phyloP scores from a whole-genome alignment of 106 monocot genomes.

The Phalaenopsis equestris region DNA sequence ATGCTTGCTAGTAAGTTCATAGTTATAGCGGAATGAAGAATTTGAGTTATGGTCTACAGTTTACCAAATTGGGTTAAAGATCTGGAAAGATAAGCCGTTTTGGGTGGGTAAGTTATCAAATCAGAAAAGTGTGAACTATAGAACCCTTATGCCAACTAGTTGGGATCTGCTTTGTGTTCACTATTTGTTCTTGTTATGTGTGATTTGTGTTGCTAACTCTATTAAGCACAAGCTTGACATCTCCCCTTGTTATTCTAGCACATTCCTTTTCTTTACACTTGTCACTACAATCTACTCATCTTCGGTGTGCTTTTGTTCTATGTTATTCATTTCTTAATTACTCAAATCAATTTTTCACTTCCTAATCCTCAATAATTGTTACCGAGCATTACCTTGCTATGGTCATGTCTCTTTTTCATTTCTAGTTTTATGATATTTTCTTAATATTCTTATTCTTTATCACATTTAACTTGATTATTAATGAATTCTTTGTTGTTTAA shows the following conservation, averaged over 20 bases:
- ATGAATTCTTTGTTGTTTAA: background rate
- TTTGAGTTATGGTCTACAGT: background rate
- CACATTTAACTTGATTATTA: background rate
- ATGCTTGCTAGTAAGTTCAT: background rate
- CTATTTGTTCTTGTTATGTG: background rate
- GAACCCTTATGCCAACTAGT: background rate
- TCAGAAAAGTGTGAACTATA: background rate
- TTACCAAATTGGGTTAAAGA: background rate
- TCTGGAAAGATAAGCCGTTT: background rate
- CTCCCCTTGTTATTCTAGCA: background rate
- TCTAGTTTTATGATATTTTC: background rate
- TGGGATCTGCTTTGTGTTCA: background rate
- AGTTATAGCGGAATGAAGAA: background rate
- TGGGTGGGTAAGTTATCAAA: background rate
- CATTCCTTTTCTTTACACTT: background rate
- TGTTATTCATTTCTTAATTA: background rate
- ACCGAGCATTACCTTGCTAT: background rate
- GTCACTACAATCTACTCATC: background rate
- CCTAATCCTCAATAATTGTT: background rate
- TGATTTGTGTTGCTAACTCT: background rate
- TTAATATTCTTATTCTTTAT: background rate
- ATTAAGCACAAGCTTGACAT: background rate
- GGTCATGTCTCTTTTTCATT: background rate
- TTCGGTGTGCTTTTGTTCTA: background rate
- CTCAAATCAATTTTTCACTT: background rate